phyloP scores from a whole-genome alignment of 345 rosid genomes.

The Eucalyptus pauciflora region DNA sequence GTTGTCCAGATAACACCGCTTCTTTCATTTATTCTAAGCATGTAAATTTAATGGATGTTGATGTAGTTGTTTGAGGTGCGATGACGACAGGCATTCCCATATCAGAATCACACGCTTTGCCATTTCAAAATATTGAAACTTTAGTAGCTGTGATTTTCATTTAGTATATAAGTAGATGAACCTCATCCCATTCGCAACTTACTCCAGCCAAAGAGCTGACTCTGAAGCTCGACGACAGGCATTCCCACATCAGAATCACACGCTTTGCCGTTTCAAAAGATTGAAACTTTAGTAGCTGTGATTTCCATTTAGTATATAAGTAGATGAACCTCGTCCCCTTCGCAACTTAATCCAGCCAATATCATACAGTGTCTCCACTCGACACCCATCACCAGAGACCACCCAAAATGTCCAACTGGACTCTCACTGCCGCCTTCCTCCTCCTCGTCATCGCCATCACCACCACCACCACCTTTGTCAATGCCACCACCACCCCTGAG shows the following conservation, averaged over 20 bases:
- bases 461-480: too few species aligned
- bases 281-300: not conserved
- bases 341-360: too few species aligned
- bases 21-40: not conserved
- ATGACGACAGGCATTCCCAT: not conserved
- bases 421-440: fast-evolving
- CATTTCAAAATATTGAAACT: not conserved
- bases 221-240: not conserved
- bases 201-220: not conserved
- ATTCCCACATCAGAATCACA: not conserved
- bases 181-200: not conserved
- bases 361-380: too few species aligned
- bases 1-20: fast-evolving
- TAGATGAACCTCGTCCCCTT: too few species aligned
- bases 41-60: not conserved
- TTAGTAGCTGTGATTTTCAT: not conserved
- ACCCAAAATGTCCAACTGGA: too few species aligned
- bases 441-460: fast-evolving
- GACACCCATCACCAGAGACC: too few species aligned
- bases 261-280: not conserved
- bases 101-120: not conserved
- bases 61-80: not conserved
- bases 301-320: not conserved
- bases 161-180: not conserved
- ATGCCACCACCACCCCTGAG: too few species aligned